Evolutionary conservation across 306 rosid species (phyloP).

Genomic region (Sindora glabra): DNA sequence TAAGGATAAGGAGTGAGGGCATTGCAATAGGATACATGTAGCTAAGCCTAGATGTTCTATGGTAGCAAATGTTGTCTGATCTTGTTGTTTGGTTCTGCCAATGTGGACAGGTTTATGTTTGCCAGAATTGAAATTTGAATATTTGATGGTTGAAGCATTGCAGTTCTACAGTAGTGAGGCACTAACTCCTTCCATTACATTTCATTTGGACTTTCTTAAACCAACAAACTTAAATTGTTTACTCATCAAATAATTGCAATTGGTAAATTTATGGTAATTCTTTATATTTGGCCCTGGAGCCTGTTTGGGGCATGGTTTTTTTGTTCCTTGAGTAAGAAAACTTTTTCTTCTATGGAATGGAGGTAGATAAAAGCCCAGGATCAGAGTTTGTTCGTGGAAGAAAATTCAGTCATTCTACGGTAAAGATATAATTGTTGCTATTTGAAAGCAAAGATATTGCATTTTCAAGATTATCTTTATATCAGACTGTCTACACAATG

Average conservation of each 20-base stretch:
- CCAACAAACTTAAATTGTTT: too few species aligned
- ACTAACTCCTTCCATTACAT: background rate
- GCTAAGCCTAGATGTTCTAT: slow-evolving; percentile 4
- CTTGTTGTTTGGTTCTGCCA: slow-evolving; percentile 9
- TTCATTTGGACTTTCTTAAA: background rate
- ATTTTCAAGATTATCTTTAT: slow-evolving; percentile 16
- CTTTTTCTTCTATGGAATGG: too few species aligned
- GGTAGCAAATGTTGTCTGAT: slow-evolving; percentile 1
- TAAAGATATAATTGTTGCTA: too few species aligned
- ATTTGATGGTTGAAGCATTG: background rate
- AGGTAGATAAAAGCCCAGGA: too few species aligned
- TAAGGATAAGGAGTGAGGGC: background rate
- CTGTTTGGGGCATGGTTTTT: too few species aligned
- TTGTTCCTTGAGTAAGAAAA: too few species aligned
- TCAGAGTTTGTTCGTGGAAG: too few species aligned
- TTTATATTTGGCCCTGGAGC: slow-evolving; percentile 24
- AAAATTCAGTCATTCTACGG: too few species aligned
- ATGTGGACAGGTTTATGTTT: background rate
- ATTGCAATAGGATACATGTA: slow-evolving; percentile 7
- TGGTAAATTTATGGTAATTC: background rate
- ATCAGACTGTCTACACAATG: slow-evolving; percentile 16
- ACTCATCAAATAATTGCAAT: background rate
- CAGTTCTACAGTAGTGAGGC: background rate
- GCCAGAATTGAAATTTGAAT: background rate
- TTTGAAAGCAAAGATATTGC: slow-evolving; percentile 16